Conservation (phyloP, 306 rosid species). For the Trichosanthes cucumerina region DNA sequence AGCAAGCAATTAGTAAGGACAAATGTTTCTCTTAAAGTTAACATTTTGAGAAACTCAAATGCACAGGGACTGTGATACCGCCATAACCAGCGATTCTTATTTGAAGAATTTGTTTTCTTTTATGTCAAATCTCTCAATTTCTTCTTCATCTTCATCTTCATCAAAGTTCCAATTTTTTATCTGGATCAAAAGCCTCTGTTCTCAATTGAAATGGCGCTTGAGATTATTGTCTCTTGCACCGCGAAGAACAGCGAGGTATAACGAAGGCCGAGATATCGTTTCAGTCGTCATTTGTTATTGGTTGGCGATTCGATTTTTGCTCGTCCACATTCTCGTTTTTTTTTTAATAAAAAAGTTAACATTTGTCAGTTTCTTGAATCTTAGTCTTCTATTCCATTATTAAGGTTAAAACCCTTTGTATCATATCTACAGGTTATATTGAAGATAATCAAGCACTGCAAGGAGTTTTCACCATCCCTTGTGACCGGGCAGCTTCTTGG, state of each 20-base stretch:
- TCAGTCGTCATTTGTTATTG: conserved; percentile 39
- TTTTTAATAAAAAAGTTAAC: too few species aligned
- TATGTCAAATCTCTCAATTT: not conserved
- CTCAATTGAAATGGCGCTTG: not conserved
- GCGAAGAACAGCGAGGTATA: conserved; percentile 39
- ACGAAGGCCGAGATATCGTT: conserved; percentile 72
- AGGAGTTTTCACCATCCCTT: conserved; percentile 83
- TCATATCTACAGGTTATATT: conserved; percentile 48
- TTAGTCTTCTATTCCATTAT: not conserved
- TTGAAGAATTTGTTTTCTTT: not conserved
- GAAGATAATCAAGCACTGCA: conserved; percentile 97
- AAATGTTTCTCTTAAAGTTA: too few species aligned
- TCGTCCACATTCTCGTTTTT: conserved; percentile 38
- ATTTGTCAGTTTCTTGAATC: not conserved
- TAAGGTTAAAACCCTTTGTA: not conserved
- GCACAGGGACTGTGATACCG: not conserved
- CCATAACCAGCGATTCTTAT: not conserved
- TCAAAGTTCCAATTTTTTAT: not conserved
- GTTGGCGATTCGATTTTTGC: conserved; percentile 75
- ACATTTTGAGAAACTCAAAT: not conserved
- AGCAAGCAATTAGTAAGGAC: not conserved
- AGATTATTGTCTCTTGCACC: not conserved
- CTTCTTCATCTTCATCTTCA: not conserved
- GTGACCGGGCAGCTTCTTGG: conserved; percentile 99
- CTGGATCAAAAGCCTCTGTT: not conserved